Percentiles rank a stretch among this genome's conserved stretches.
These are phyloP conservation scores for Chytriomyces hyalinus DNA, from an alignment of 192 early-diverging fungal genomes.

Conservation along the genomic window DNA sequence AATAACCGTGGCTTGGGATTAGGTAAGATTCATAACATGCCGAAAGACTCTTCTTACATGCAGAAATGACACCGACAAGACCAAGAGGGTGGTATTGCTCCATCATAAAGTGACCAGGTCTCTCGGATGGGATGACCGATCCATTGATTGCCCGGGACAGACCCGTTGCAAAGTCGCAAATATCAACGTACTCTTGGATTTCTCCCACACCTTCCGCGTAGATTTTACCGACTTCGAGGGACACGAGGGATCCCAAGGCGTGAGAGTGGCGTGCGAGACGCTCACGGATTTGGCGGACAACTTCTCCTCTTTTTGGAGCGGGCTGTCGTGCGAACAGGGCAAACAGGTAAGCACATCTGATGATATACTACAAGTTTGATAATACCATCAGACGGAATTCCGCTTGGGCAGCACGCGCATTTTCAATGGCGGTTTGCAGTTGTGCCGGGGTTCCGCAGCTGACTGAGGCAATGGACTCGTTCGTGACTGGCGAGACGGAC, in stretches of 20 bases:
- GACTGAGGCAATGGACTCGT: conserved; percentile 81
- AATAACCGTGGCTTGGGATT: neutral
- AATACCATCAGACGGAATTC: conserved; percentile 60
- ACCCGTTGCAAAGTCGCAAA: conserved; percentile 89
- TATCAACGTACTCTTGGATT: conserved; percentile 95
- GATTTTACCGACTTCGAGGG: conserved; percentile 96
- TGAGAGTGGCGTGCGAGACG: conserved; percentile 75
- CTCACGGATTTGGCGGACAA: conserved; percentile 88
- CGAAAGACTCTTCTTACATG: conserved; percentile 58
- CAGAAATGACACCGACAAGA: conserved; percentile 89
- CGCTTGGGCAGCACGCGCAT: conserved; percentile 66
- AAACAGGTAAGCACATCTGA: conserved; percentile 17
- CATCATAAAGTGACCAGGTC: conserved; percentile 92
- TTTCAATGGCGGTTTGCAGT: conserved; percentile 58
- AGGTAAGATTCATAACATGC: neutral
- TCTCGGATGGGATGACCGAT: conserved; percentile 83
- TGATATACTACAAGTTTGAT: neutral
- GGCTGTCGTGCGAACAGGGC: conserved; percentile 46
- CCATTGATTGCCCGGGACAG: conserved; percentile 82
- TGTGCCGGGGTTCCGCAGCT: conserved; percentile 69
- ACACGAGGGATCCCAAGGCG: conserved; percentile 82
- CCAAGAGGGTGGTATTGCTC: conserved; percentile 96
- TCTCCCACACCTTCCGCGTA: conserved; percentile 90
- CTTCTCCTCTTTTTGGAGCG: conserved; percentile 85
- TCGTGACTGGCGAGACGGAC: conserved; percentile 70